Evolutionary conservation across 1,284 basidiomycete genomes (phyloP).

Genomic region (Ganoderma resinaceum): DNA sequence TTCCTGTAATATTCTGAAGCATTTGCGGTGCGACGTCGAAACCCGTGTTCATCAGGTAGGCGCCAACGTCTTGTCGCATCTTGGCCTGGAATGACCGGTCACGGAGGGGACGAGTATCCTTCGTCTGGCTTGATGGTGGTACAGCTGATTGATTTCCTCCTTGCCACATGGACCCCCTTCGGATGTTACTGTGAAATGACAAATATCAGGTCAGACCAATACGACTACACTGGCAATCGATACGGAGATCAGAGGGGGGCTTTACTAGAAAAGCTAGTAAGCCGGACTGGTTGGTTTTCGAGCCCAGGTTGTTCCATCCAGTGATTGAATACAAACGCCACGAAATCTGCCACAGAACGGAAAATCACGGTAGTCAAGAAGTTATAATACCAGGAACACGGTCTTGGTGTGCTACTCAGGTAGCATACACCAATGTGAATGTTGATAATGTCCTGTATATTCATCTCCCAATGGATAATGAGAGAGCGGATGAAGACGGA

Average conservation of each 20-base stretch:
- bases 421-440: no score
- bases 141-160: slow-evolving; percentile 53
- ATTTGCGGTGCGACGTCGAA: slow-evolving; percentile 73
- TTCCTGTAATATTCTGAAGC: slow-evolving; percentile 77
- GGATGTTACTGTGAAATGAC: slow-evolving; percentile 50
- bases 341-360: neutral
- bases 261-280: neutral
- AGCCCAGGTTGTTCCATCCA: no score
- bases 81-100: slow-evolving; percentile 74
- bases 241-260: neutral
- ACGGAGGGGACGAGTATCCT: slow-evolving; percentile 79
- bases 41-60: slow-evolving; percentile 68
- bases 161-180: slow-evolving; percentile 73
- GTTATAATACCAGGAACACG: neutral
- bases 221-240: neutral
- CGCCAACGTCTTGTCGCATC: slow-evolving; percentile 78
- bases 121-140: slow-evolving; percentile 59
- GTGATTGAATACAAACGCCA: neutral
- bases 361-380: neutral
- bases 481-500: neutral
- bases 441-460: no score
- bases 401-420: neutral
- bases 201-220: neutral
- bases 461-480: neutral
- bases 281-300: no score